Evolutionary conservation across 495 filamentous ascomycete genomes (phyloP).

Genomic region (Trichoderma asperelloides): DNA sequence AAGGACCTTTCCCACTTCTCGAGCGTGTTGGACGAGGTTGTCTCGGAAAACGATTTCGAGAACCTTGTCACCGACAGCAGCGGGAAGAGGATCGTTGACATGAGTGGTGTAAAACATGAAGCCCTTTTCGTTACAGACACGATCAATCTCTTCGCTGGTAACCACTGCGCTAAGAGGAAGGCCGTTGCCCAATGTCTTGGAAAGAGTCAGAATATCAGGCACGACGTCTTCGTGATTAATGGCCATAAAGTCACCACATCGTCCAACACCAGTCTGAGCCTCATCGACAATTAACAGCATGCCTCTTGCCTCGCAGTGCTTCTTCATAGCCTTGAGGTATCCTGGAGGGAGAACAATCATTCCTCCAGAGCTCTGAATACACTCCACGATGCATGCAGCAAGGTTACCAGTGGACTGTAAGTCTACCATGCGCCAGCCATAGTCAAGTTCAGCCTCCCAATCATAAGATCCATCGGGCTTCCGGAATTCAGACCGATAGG

Average conservation of each 20-base stretch:
- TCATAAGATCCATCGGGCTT: constrained; percentile 44
- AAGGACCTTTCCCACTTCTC: constrained; percentile 31
- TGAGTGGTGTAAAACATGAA: constrained; percentile 36
- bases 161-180: constrained; percentile 43
- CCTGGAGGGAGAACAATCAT: constrained; percentile 39
- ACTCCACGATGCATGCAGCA: constrained; percentile 46
- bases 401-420: constrained; percentile 44
- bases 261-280: constrained; percentile 45
- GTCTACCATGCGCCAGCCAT: constrained; percentile 44
- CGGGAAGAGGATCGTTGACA: constrained; percentile 46
- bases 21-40: constrained; percentile 30
- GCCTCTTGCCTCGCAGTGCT: constrained; percentile 38
- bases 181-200: constrained; percentile 48
- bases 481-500: constrained; percentile 44
- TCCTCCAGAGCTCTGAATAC: constrained; percentile 43
- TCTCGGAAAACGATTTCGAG: constrained; percentile 48
- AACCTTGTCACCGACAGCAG: constrained; percentile 46
- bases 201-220: constrained; percentile 44
- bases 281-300: constrained; percentile 51
- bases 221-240: constrained; percentile 39
- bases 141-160: constrained; percentile 39
- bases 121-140: constrained; percentile 24
- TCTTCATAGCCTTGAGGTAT: constrained; percentile 36
- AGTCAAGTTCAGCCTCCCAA: constrained; percentile 48
- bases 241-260: constrained; percentile 43